Conservation (phyloP, 148 eudicot genomes). For the Cornus kousa region DNA sequence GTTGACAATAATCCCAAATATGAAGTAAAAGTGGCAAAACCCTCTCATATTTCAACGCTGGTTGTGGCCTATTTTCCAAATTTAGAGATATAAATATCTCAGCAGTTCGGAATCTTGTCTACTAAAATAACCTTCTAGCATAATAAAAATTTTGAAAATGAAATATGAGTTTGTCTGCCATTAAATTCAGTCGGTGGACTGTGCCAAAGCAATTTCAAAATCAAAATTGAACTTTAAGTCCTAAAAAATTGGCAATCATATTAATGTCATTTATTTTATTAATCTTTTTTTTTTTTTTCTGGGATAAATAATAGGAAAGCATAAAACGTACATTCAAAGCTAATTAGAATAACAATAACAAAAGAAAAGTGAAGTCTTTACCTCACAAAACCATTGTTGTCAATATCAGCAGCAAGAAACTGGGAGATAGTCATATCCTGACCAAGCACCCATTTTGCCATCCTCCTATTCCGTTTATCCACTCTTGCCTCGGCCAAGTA, state of each 20-base stretch:
- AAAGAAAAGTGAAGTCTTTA: slow-evolving; percentile 19
- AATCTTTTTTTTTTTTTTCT: no score
- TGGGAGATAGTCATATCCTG: slow-evolving; percentile 90
- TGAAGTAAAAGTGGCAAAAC: background rate
- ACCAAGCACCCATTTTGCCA: slow-evolving; percentile 91
- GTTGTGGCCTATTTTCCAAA: background rate
- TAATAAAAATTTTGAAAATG: background rate
- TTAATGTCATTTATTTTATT: background rate
- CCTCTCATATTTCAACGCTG: background rate
- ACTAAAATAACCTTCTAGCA: background rate
- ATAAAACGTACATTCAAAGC: background rate
- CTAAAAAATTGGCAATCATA: background rate
- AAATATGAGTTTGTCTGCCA: background rate
- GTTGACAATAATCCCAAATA: background rate
- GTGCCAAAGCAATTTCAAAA: no score
- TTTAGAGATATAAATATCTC: background rate
- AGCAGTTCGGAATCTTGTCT: background rate
- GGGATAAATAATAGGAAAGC: background rate
- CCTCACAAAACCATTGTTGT: slow-evolving; percentile 90
- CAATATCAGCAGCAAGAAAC: slow-evolving; percentile 94
- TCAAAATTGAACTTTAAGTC: background rate
- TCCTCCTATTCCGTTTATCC: slow-evolving; percentile 76
- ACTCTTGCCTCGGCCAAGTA: slow-evolving; percentile 95
- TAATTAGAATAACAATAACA: background rate
- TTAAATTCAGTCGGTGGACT: background rate